Conservation (phyloP, 768 basidiomycete species). For the Mrakia blollopis region DNA sequence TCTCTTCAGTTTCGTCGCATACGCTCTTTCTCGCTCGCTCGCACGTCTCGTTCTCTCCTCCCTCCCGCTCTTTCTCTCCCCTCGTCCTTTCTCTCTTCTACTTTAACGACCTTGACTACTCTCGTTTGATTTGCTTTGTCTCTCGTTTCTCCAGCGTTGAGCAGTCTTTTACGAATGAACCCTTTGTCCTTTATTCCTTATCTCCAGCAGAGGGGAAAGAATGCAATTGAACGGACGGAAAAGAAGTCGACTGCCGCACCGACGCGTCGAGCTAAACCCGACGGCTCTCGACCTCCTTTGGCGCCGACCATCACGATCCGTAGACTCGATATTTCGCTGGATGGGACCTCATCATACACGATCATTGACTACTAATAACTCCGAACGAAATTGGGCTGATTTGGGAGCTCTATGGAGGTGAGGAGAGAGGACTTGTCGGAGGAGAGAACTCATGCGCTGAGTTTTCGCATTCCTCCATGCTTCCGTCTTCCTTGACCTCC, state of each 20-base stretch:
- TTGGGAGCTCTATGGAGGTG: not conserved
- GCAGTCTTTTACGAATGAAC: too few relatives aligned
- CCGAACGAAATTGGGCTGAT: not conserved
- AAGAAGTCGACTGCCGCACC: too few relatives aligned
- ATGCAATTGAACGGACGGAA: too few relatives aligned
- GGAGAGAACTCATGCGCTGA: not conserved
- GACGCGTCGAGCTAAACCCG: not conserved
- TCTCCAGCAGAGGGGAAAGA: too few relatives aligned
- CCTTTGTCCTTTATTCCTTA: too few relatives aligned
- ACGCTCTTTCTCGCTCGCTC: too few relatives aligned
- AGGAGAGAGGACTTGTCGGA: not conserved
- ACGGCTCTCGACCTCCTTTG: not conserved
- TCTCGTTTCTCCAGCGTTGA: not conserved
- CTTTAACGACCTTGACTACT: not conserved
- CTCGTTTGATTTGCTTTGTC: not conserved
- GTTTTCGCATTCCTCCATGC: not conserved
- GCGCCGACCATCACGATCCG: not conserved
- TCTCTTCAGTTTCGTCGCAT: not conserved
- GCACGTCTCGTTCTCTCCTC: too few relatives aligned
- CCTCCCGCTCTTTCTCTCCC: not conserved
- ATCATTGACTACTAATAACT: not conserved
- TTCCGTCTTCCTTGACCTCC: not conserved
- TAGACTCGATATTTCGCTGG: not conserved
- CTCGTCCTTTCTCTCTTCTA: too few relatives aligned
- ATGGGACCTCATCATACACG: not conserved